Evolutionary conservation across 2,329 filamentous ascomycete genomes (phyloP).

Genomic region (Pezicula carpinea): DNA sequence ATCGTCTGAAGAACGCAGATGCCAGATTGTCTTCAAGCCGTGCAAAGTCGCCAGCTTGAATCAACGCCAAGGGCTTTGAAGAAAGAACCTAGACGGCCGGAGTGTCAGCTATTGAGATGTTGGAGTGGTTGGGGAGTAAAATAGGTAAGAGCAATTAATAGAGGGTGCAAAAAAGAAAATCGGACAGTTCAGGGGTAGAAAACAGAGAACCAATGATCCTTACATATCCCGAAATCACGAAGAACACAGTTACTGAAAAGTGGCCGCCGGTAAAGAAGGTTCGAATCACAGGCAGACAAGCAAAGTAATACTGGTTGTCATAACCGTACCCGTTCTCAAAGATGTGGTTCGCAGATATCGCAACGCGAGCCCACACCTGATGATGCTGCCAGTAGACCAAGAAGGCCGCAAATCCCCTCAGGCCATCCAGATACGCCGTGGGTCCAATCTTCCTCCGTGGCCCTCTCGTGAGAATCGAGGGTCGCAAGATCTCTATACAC

Average conservation of each 20-base stretch:
- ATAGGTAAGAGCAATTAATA: too few species aligned
- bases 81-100: slow-evolving; percentile 45
- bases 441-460: neutral
- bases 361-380: slow-evolving; percentile 22
- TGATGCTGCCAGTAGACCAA: slow-evolving; percentile 40
- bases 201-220: neutral
- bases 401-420: slow-evolving; percentile 39
- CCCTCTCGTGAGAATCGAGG: neutral
- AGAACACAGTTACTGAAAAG: slow-evolving; percentile 47
- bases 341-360: neutral
- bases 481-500: slow-evolving; percentile 1
- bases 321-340: slow-evolving; percentile 19
- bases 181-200: too few species aligned
- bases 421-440: slow-evolving; percentile 40
- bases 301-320: slow-evolving; percentile 30
- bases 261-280: slow-evolving; percentile 58
- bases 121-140: too few species aligned
- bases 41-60: slow-evolving; percentile 25
- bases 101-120: slow-evolving; percentile 23
- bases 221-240: slow-evolving; percentile 45
- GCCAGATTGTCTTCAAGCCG: slow-evolving; percentile 34
- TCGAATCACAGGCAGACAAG: slow-evolving; percentile 51
- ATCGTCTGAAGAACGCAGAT: slow-evolving; percentile 43
- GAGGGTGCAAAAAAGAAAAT: too few species aligned
- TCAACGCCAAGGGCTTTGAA: slow-evolving; percentile 36